Base-by-base conservation (phyloP, 805 yeast genomes). In the Wickerhamomyces chambardii region DNA sequence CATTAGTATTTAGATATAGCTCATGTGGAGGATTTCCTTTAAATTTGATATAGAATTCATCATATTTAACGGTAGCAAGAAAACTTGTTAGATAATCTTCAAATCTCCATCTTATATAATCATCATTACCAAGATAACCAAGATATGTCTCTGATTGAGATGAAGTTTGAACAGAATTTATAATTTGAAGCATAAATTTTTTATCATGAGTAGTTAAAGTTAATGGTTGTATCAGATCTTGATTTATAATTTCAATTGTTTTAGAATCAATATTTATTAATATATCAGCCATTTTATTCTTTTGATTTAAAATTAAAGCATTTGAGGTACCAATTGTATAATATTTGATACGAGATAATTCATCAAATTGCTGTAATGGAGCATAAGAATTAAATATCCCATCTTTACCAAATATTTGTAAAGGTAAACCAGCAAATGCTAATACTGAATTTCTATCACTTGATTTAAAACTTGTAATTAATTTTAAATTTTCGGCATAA, bases 301-400 rank as follows among this genome's bases (percentile, higher is more conserved):
- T 75, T 42, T 78, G 85, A 47, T 78, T 80, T 31, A 83, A 59
- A 29, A 92, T 63, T 28, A 92, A 62, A 29, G 89, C 77, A 58
- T 92, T 92, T 5, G 97, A 87, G 29, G 94, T 79, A 1, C 98
- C 98, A 33, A 85, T 71, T 51, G 84, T 61, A 45, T 75, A 92
- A 51, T 77, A 76, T 26, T 68, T 61, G 0, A 89, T 70, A 16
- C 70, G 67, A 24, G 63, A 65, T 35, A 92, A 63, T 45, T 83
- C 87, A 35, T 82, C 83, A 37, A 90, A 62, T 51, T 90, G 97
- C 55, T 90, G 98, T 36, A 92, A 62, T 0, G 97, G 95, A n/a
- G 89, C 68, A 58, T 90, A 92, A 2, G 98, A 97, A 46, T 82
- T 80, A 67, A 94, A 89, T 40, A 90, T 68, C 2, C 94, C 87